phyloP scores from a whole-genome alignment of 306 rosid species.

The Cercis canadensis region DNA sequence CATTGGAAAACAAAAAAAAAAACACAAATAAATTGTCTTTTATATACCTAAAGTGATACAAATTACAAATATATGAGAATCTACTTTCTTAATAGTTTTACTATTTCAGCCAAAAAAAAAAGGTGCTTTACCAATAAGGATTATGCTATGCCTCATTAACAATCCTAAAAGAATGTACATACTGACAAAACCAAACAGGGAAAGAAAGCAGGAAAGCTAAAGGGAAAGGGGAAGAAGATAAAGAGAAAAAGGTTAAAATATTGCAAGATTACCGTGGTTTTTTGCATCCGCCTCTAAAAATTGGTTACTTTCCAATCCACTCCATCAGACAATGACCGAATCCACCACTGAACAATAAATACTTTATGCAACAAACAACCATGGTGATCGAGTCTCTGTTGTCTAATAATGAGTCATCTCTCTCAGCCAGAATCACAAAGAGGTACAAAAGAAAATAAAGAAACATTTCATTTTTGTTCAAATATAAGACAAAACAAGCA shows the following conservation, averaged over 20 bases:
- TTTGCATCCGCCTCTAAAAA: constrained; percentile 33
- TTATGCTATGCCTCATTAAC: not conserved
- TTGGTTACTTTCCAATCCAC: constrained; percentile 45
- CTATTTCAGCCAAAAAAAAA: too few relatives aligned
- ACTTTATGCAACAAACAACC: not conserved
- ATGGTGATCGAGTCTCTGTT: too few relatives aligned
- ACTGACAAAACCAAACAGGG: constrained; percentile 22
- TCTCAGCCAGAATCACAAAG: too few relatives aligned
- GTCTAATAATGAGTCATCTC: too few relatives aligned
- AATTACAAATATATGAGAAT: too few relatives aligned
- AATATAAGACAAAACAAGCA: not conserved
- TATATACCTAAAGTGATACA: too few relatives aligned
- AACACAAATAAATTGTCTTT: too few relatives aligned
- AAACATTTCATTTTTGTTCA: too few relatives aligned
- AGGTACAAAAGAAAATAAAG: too few relatives aligned
- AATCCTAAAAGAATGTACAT: constrained; percentile 3
- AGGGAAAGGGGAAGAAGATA: constrained; percentile 26
- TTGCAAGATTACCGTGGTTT: constrained; percentile 37
- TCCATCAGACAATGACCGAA: constrained; percentile 39
- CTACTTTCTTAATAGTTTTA: too few relatives aligned
- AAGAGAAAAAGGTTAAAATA: constrained; percentile 14
- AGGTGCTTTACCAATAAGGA: not conserved
- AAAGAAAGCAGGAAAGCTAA: constrained; percentile 23
- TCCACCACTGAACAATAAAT: constrained; percentile 17
- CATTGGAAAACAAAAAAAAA: too few relatives aligned